Base-by-base conservation (phyloP, 371 early-diverging fungal species). In the Rhizopus microsporus region DNA sequence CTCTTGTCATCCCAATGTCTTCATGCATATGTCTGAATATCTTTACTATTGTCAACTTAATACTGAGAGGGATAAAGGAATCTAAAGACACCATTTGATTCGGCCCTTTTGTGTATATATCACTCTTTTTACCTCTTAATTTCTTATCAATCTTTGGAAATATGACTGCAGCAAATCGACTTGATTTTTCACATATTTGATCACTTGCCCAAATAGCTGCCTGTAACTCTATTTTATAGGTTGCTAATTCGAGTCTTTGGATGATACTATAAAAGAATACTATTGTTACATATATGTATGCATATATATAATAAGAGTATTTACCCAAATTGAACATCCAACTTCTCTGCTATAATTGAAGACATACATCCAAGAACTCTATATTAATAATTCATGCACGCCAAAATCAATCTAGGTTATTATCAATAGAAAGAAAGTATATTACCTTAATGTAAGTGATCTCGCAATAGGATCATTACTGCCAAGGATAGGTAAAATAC, bases 11-110 rank as follows among this genome's bases (percentile, higher is more conserved):
- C 3, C 74, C 71, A 32, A 82, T 80, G 67, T 84, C 80, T 38
- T 72, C 68, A 59, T 82, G 81, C 85, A 84, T 84, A 51, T 84
- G 85, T 33, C 82, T 74, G 57, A 82, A 78, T 52, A 84, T 74
- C 29, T 78, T 71, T 34, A 84, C 72, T 13, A 81, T 40, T 48
- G 71, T 60, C 32, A 77, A 56, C 45, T 75, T 75, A 33, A 76
- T 67, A 29, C 78, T 72, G 15, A 77, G 56, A 4, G 75, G 68
- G 5, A 73, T 75, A 39, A 65, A 62, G 34, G 63, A 44, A 43
- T 72, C 75, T 45, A 69, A 51, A 34, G 58, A 54, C 59, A 60
- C 63, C 30, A 37, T 66, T 37, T 29, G 23, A 23, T 23, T 23
- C 37, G 7, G 3, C 54, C 13, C 68, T 59, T 45, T 53, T 63